These are phyloP conservation scores for Talaromyces sp. DNA, from an alignment of 2,329 filamentous ascomycete species.

Conservation along the genomic window DNA sequence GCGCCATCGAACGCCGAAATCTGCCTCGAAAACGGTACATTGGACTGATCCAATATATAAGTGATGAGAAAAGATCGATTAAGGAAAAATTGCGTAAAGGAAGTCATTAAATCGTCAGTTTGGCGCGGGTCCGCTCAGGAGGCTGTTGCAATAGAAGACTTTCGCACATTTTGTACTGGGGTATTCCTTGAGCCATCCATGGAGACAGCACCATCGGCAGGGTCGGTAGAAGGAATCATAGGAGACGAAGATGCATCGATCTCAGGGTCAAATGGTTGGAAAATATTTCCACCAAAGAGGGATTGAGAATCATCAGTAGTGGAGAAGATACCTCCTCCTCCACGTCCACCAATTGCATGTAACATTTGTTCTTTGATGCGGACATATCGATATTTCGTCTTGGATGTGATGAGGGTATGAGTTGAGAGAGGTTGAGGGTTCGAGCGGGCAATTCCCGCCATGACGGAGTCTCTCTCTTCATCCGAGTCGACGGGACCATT, in stretches of 20 bases:
- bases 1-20: slow-evolving; percentile 20
- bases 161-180: slow-evolving; percentile 20
- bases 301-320: slow-evolving; percentile 34
- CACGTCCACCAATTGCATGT: slow-evolving; percentile 58
- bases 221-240: slow-evolving; percentile 22
- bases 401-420: slow-evolving; percentile 56
- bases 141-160: slow-evolving; percentile 16
- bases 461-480: slow-evolving; percentile 87
- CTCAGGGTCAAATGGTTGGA: slow-evolving; percentile 34
- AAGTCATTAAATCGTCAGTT: slow-evolving; percentile 27
- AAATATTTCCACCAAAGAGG: slow-evolving; percentile 35
- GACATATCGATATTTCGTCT: slow-evolving; percentile 62
- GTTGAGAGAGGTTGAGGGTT: slow-evolving; percentile 76
- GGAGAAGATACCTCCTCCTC: slow-evolving; percentile 50
- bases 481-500: slow-evolving; percentile 88
- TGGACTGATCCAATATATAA: not conserved
- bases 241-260: slow-evolving; percentile 23
- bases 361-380: slow-evolving; percentile 66
- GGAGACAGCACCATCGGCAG: slow-evolving; percentile 20
- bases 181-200: slow-evolving; percentile 29
- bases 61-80: not conserved
- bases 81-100: not conserved
- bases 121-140: slow-evolving; percentile 1
- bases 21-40: slow-evolving; percentile 1
- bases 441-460: slow-evolving; percentile 75